Evolutionary conservation across 495 filamentous ascomycete genomes (phyloP).

Genomic region (Choiromyces venosus): DNA sequence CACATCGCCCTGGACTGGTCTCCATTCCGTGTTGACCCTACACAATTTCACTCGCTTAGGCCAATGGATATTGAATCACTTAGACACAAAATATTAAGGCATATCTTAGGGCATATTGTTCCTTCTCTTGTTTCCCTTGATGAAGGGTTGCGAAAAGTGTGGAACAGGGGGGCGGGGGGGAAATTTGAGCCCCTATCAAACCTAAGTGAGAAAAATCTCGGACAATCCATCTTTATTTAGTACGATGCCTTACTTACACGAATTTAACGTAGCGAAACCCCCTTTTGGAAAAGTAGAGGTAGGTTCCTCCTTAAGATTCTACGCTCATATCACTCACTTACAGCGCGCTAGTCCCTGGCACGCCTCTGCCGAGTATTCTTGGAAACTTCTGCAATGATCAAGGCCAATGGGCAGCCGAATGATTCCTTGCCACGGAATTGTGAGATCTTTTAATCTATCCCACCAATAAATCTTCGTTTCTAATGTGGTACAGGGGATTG

Average conservation of each 20-base stretch:
- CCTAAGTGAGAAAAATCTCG: neutral
- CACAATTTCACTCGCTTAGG: neutral
- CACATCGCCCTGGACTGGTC: constrained; percentile 15
- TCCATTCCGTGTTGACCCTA: neutral
- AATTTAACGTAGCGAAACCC: neutral
- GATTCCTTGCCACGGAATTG: neutral
- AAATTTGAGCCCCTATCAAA: neutral
- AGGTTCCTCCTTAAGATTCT: neutral
- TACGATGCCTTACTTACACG: neutral
- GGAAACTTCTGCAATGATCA: neutral
- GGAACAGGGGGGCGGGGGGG: neutral
- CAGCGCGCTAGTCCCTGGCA: neutral
- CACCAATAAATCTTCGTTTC: neutral
- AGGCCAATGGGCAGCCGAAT: neutral
- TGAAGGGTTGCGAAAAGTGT: neutral
- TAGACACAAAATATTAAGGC: neutral
- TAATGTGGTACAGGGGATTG: neutral
- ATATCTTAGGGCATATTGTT: constrained; percentile 1
- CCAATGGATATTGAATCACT: neutral
- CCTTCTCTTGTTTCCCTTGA: constrained; percentile 4
- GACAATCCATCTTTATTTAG: neutral
- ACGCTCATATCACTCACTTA: neutral
- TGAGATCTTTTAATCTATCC: no score
- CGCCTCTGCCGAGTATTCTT: neutral
- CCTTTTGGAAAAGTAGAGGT: neutral